Percentiles rank a stretch among this genome's conserved stretches.
Conservation (phyloP, 768 basidiomycete genomes). For the Boletus huronensis region DNA sequence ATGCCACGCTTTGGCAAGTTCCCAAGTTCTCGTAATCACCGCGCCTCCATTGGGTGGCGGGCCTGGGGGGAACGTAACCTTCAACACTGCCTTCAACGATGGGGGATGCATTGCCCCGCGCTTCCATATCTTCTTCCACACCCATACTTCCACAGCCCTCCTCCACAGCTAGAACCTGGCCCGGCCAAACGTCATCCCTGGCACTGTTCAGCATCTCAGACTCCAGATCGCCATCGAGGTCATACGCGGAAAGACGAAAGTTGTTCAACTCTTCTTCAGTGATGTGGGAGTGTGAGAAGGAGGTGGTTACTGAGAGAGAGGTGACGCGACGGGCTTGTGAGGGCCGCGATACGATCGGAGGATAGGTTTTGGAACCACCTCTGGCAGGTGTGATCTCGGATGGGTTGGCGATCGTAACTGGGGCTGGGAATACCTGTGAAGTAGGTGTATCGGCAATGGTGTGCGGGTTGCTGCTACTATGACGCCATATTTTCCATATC, state of each 20-base stretch:
- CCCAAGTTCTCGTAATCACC: conserved; percentile 12
- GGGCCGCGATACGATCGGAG: conserved; percentile 5
- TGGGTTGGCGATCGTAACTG: neutral
- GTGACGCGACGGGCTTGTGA: conserved; percentile 18
- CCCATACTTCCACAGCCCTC: neutral
- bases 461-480: neutral
- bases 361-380: neutral
- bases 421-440: neutral
- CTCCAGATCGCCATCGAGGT: conserved; percentile 27
- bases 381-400: neutral
- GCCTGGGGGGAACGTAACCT: neutral
- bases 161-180: conserved; percentile 13
- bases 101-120: neutral
- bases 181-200: conserved; percentile 17
- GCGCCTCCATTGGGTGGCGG: neutral
- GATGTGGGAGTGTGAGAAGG: conserved; percentile 22
- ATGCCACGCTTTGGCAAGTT: neutral
- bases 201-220: conserved; percentile 25
- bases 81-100: conserved; percentile 10
- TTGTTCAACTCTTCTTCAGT: conserved; percentile 24
- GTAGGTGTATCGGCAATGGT: neutral
- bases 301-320: conserved; percentile 20
- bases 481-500: conserved; percentile 17
- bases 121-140: neutral
- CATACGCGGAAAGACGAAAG: conserved; percentile 22